These are phyloP conservation scores for Coelastrella sp. DNA, from an alignment of 139 green algal genomes.

Conservation along the genomic window DNA sequence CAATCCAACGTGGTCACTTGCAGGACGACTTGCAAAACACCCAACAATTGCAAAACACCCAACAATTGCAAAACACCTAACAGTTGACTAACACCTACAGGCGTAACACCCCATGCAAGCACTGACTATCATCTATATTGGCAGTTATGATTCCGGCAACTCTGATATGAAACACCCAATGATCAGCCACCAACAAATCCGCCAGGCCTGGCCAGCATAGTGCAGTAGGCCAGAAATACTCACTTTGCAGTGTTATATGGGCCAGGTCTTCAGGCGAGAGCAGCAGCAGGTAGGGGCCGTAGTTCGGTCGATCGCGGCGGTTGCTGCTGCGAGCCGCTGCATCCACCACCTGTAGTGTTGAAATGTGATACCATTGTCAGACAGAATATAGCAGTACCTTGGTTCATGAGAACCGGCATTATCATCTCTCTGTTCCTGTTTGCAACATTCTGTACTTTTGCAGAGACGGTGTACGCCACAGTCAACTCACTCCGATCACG, in stretches of 20 bases:
- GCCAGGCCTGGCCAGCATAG: background rate
- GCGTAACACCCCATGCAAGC: too few species aligned
- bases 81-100: too few species aligned
- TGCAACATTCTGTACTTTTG: background rate
- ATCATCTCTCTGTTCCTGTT: background rate
- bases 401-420: background rate
- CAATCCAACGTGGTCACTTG: too few species aligned
- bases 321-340: constrained; percentile 8
- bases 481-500: background rate
- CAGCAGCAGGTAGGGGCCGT: constrained; percentile 72
- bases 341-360: constrained; percentile 4
- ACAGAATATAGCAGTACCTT: background rate
- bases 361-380: background rate
- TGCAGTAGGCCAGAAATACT: background rate
- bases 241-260: constrained; percentile 70
- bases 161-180: background rate
- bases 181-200: background rate
- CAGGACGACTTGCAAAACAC: too few species aligned
- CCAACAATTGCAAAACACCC: too few species aligned
- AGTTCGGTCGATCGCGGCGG: constrained; percentile 57
- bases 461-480: background rate
- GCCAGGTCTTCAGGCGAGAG: constrained; percentile 68
- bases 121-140: background rate
- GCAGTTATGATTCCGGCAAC: background rate
- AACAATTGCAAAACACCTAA: too few species aligned